A percentile compares a stretch with the other conserved stretches of the same genome.
Conservation (phyloP, 306 rosid species). For the Echinosophora koreensis region DNA sequence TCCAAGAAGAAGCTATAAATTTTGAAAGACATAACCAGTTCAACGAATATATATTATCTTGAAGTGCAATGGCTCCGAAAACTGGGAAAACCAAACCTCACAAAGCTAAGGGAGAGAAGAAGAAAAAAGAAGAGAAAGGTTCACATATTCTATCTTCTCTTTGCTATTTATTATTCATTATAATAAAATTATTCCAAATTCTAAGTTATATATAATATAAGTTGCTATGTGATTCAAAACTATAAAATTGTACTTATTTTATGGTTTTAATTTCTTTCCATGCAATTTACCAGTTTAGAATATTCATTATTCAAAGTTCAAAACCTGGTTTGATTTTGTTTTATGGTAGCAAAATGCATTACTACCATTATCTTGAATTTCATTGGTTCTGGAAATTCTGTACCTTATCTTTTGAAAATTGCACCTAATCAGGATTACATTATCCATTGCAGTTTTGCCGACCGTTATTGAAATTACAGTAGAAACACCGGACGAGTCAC, state of each 20-base stretch:
- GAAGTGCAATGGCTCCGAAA: constrained; percentile 87
- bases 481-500: constrained; percentile 75
- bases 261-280: neutral
- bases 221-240: neutral
- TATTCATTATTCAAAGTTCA: neutral
- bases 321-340: neutral
- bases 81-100: constrained; percentile 83
- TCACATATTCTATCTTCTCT: neutral
- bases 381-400: constrained; percentile 40
- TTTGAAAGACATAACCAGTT: neutral
- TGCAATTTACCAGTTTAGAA: neutral
- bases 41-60: constrained; percentile 10
- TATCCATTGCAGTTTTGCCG: constrained; percentile 73
- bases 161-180: too few relatives aligned
- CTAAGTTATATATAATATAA: too few relatives aligned
- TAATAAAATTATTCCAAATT: neutral
- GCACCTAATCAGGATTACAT: constrained; percentile 18
- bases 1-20: constrained; percentile 20
- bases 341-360: constrained; percentile 4
- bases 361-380: constrained; percentile 10
- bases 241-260: neutral
- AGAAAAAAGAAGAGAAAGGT: constrained; percentile 98
- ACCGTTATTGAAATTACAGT: constrained; percentile 75
- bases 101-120: constrained; percentile 88
- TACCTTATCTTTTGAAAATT: constrained; percentile 37